A percentile compares a stretch with the other conserved stretches of the same genome.
Conservation (phyloP, 164 flowering plant genomes). For the Kalanchoe fedtschenkoi region DNA sequence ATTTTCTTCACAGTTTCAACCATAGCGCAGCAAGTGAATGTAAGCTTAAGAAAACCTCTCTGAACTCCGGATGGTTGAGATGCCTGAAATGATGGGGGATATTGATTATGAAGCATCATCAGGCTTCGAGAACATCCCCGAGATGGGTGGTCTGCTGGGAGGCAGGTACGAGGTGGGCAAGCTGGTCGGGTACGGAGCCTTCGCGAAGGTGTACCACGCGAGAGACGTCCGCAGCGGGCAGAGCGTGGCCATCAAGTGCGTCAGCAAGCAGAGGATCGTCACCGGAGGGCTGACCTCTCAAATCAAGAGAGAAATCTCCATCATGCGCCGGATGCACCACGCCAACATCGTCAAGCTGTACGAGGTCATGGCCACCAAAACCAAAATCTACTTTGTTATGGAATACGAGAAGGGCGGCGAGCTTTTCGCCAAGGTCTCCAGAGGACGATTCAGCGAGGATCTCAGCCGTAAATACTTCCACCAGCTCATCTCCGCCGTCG, state of each 20-base stretch:
- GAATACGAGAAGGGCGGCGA: slow-evolving; percentile 69
- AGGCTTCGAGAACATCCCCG: no score
- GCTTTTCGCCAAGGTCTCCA: slow-evolving; percentile 45
- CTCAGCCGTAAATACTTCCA: slow-evolving; percentile 55
- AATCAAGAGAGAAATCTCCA: slow-evolving; percentile 46
- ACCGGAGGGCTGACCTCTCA: slow-evolving; percentile 21
- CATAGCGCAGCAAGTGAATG: no score
- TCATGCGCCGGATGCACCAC: slow-evolving; percentile 58
- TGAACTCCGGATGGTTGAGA: no score
- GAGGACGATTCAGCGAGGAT: slow-evolving; percentile 44
- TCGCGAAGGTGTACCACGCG: slow-evolving; percentile 69
- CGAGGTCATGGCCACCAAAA: slow-evolving; percentile 62
- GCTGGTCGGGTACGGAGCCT: slow-evolving; percentile 61
- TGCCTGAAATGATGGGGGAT: no score
- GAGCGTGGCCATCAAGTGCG: slow-evolving; percentile 61
- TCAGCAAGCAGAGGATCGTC: slow-evolving; percentile 39
- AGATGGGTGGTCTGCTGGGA: no score
- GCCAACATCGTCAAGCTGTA: slow-evolving; percentile 42
- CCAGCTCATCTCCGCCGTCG: slow-evolving; percentile 56
- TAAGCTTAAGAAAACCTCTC: no score
- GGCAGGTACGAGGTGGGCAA: slow-evolving; percentile 56
- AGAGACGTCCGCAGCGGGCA: slow-evolving; percentile 31
- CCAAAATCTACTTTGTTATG: slow-evolving; percentile 67
- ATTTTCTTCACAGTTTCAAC: no score
- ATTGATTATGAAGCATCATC: no score